Percentiles rank a stretch among this genome's conserved stretches.
Evolutionary conservation across 1,284 basidiomycete genomes (phyloP).

Genomic region (Pseudozyma sp.): DNA sequence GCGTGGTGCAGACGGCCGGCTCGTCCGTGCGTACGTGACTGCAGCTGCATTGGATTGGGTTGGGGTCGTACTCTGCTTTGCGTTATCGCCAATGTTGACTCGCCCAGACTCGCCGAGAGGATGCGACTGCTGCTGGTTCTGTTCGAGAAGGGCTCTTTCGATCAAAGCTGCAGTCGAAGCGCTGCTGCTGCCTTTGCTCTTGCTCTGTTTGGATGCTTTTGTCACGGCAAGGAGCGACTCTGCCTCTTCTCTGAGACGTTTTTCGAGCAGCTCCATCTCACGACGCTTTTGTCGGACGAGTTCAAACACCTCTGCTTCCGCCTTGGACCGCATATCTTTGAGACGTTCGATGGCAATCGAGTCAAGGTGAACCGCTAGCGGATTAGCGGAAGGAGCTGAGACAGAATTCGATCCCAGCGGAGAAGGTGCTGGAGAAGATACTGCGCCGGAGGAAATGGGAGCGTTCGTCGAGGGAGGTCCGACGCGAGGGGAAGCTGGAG

Average conservation of each 20-base stretch:
- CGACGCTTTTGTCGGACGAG: slow-evolving; percentile 50
- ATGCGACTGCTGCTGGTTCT: slow-evolving; percentile 15
- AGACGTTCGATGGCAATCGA: slow-evolving; percentile 47
- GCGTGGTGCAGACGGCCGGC: slow-evolving; percentile 2
- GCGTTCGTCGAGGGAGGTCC: slow-evolving; percentile 9
- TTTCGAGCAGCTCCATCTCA: slow-evolving; percentile 52
- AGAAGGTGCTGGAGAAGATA: slow-evolving; percentile 11
- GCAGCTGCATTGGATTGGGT: too few species aligned
- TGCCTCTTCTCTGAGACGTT: slow-evolving; percentile 44
- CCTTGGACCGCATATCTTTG: slow-evolving; percentile 47
- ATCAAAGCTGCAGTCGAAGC: slow-evolving; percentile 22
- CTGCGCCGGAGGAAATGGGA: slow-evolving; percentile 15
- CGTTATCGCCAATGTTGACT: slow-evolving; percentile 1
- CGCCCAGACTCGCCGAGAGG: slow-evolving; percentile 5
- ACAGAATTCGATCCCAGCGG: slow-evolving; percentile 3
- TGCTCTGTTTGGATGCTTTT: slow-evolving; percentile 20
- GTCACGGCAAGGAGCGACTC: slow-evolving; percentile 42
- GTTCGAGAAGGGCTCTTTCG: slow-evolving; percentile 24
- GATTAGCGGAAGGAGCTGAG: slow-evolving; percentile 5
- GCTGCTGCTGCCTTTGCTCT: slow-evolving; percentile 13
- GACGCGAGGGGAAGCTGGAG: slow-evolving; percentile 32
- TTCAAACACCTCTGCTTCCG: slow-evolving; percentile 53
- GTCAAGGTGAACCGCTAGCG: slow-evolving; percentile 43
- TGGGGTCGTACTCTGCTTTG: neutral
- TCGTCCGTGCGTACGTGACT: neutral